Conservation (phyloP, 805 yeast species). For the Wickerhamiella brachini region DNA sequence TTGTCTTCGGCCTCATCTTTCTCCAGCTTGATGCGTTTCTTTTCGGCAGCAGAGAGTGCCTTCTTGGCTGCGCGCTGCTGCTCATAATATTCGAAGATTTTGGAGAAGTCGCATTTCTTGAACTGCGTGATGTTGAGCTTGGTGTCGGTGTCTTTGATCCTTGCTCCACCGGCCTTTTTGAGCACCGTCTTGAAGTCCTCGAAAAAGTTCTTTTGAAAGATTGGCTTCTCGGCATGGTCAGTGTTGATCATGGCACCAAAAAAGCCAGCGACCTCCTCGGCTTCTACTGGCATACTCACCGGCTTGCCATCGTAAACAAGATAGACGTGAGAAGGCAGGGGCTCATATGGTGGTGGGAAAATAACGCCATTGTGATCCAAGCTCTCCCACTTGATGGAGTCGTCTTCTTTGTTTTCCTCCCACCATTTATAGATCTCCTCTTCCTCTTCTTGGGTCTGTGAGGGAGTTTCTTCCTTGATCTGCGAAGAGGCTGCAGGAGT, state of each 20-base stretch:
- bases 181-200: conserved; percentile 59
- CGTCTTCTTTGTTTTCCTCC: conserved; percentile 64
- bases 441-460: conserved; percentile 34
- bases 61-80: conserved; percentile 58
- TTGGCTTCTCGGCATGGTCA: conserved; percentile 79
- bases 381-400: conserved; percentile 72
- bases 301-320: conserved; percentile 64
- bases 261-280: conserved; percentile 95
- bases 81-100: conserved; percentile 62
- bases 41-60: conserved; percentile 53
- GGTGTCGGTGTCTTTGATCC: conserved; percentile 20
- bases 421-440: conserved; percentile 69
- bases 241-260: conserved; percentile 71
- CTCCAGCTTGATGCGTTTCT: conserved; percentile 56
- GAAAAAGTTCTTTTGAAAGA: conserved; percentile 78
- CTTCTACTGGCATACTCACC: conserved; percentile 58
- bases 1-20: conserved; percentile 68
- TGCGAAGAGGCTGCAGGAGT: background rate
- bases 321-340: conserved; percentile 65
- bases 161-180: conserved; percentile 54
- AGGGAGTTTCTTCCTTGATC: background rate
- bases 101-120: conserved; percentile 59
- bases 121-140: conserved; percentile 39
- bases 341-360: conserved; percentile 86
- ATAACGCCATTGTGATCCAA: conserved; percentile 82